phyloP scores from a whole-genome alignment of 805 yeast genomes.

The Zygosaccharomyces bisporus region DNA sequence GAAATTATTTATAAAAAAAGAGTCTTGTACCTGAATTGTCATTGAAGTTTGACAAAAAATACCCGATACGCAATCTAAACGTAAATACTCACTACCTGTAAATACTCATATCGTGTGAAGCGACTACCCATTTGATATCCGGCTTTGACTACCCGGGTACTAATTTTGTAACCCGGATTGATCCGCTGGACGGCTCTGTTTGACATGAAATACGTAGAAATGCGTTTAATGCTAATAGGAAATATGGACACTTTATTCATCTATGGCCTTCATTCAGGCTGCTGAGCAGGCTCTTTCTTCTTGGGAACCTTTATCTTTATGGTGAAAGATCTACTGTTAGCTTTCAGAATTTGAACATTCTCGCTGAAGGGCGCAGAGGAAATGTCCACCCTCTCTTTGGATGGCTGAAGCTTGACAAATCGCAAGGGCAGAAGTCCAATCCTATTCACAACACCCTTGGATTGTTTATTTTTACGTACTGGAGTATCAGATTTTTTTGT shows the following conservation, averaged over 20 bases:
- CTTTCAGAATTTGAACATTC: slow-evolving; percentile 27
- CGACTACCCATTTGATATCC: too few relatives aligned
- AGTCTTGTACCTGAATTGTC: too few relatives aligned
- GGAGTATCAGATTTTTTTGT: slow-evolving; percentile 9
- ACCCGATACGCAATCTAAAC: too few relatives aligned
- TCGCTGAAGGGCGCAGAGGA: slow-evolving; percentile 44
- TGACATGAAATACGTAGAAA: neutral
- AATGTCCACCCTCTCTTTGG: slow-evolving; percentile 36
- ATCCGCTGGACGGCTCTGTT: too few relatives aligned
- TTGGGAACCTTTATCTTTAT: slow-evolving; percentile 24
- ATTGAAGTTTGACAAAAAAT: too few relatives aligned
- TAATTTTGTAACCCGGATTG: too few relatives aligned
- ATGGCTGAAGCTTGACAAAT: slow-evolving; percentile 41
- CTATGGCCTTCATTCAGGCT: neutral
- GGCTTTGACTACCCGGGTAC: too few relatives aligned
- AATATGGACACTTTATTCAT: neutral
- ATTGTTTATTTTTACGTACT: slow-evolving; percentile 11
- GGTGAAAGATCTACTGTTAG: slow-evolving; percentile 31
- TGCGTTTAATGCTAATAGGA: slow-evolving; percentile 3
- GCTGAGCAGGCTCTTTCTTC: slow-evolving; percentile 2
- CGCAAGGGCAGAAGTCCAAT: slow-evolving; percentile 37
- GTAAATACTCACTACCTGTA: too few relatives aligned
- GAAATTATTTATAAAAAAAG: too few relatives aligned
- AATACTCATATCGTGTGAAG: too few relatives aligned
- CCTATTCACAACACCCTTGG: slow-evolving; percentile 22